Base-by-base conservation (phyloP, 2,329 filamentous ascomycete species). In the Fusarium incarnatum region DNA sequence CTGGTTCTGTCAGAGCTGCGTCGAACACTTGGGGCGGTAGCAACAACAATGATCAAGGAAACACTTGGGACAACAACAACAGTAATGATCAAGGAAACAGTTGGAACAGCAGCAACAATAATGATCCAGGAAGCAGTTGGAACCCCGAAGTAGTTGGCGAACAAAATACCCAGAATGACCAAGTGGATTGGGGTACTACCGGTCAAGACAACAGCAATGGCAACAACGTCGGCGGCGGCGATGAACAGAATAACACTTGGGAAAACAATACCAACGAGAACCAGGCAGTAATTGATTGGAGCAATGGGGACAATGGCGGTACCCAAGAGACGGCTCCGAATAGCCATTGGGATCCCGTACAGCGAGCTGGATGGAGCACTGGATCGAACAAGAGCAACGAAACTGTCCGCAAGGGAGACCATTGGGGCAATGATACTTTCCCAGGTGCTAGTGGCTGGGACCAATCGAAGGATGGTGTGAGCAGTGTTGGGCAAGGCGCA, bases 351-450 rank as follows among this genome's bases (percentile, higher is more conserved):
- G 9, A 12, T 23, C 22, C 46, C 8, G 28, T 30, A 13, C 20
- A 41, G 11, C 13, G 8, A 60, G 11, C 3, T 34, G 46, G 34
- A 13, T 70, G 57, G 55, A 62, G 49, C 12, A 32, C 40, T 32
- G 62, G 67, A 16, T 75, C 73, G 5, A 64, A 72, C 15, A 48
- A 54, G 37, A 75, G 73, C 47, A 66, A 63, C n/a, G 64, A 58
- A 5, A 58, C 67, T 27, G 50, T 53, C n/a, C 61, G 60, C 22
- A 71, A 53, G 54, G 73, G 64, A 28, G 63, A 47, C 20, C 73
- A 75, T 11, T 75, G 73, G 73, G 73, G 71, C 6, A 6, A 50
- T 5, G 73, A 74, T 23, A 75, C 71, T 6, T 67, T 25, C 41
- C 67, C 57, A 22, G 55, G 46, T 32, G 45, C 18, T 45, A 45